These are phyloP conservation scores for Hypericum androsaemum DNA, from an alignment of 345 rosid genomes.

Conservation along the genomic window DNA sequence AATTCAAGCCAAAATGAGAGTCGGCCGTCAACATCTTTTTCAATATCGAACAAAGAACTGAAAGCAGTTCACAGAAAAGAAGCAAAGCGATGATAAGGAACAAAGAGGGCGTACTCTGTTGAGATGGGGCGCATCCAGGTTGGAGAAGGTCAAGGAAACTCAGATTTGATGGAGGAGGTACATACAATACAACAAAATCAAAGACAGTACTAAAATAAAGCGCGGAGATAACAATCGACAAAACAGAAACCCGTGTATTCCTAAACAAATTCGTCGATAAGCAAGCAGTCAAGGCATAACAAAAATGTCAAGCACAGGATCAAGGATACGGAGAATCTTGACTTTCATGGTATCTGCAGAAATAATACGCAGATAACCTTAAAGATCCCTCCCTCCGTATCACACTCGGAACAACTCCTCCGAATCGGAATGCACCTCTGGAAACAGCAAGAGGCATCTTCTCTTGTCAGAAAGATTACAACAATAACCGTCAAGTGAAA, in stretches of 20 bases:
- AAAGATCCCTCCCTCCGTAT: no score
- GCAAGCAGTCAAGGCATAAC: background rate
- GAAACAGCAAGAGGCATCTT: no score
- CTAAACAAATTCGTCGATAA: background rate
- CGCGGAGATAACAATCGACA: background rate
- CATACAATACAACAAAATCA: background rate
- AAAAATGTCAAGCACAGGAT: background rate
- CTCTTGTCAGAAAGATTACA: no score
- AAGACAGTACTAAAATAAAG: background rate
- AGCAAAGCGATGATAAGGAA: background rate
- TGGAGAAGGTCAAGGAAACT: conserved; percentile 14
- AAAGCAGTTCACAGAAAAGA: background rate
- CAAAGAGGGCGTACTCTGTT: conserved; percentile 16
- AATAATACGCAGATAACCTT: no score
- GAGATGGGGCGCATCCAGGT: background rate
- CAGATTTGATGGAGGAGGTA: background rate
- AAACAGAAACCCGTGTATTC: background rate
- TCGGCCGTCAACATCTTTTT: background rate
- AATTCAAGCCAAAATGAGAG: background rate
- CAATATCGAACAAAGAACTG: background rate
- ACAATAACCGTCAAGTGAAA: no score
- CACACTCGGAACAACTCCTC: no score
- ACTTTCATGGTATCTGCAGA: conserved; percentile 25
- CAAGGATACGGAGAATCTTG: conserved; percentile 27
- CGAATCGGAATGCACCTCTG: no score